These are phyloP conservation scores for Fraxinus greggii DNA, from an alignment of 305 asterid genomes.

Conservation along the genomic window DNA sequence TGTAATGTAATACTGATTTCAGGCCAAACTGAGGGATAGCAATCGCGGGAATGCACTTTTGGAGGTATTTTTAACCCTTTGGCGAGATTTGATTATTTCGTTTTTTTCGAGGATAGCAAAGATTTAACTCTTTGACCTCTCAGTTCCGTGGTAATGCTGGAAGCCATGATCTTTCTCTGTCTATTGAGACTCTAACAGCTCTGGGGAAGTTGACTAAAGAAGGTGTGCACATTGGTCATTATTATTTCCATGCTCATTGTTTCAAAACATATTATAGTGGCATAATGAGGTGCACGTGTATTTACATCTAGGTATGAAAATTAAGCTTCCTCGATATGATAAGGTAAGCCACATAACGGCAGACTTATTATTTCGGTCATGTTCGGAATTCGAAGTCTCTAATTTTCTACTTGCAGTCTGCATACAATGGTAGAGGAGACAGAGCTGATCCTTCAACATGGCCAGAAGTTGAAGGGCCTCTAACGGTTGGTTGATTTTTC, in stretches of 20 bases:
- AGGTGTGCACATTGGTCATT: conserved; percentile 47
- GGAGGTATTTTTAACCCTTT: conserved; percentile 53
- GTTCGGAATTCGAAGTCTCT: conserved; percentile 27
- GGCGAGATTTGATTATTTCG: neutral
- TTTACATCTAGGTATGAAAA: conserved; percentile 60
- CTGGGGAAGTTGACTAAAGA: conserved; percentile 67
- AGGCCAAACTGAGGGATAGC: conserved; percentile 82
- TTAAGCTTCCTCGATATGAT: conserved; percentile 91
- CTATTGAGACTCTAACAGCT: conserved; percentile 71
- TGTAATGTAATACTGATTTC: conserved; percentile 24
- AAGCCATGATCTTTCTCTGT: conserved; percentile 91
- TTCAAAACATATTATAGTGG: conserved; percentile 20
- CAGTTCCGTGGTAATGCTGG: conserved; percentile 99
- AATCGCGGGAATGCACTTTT: conserved; percentile 82
- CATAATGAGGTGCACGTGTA: conserved; percentile 11
- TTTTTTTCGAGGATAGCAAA: conserved; percentile 13
- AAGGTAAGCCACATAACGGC: conserved; percentile 52
- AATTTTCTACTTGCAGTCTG: conserved; percentile 61
- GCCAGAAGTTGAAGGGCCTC: conserved; percentile 98
- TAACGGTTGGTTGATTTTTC: conserved; percentile 54
- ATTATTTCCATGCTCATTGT: conserved; percentile 17
- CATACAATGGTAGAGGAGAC: conserved; percentile 90
- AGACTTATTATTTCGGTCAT: conserved; percentile 23
- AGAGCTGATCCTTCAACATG: conserved; percentile 87
- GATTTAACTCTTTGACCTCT: conserved; percentile 18